Base-by-base conservation (phyloP, 331 rosid genomes). In the Cydonia oblonga region DNA sequence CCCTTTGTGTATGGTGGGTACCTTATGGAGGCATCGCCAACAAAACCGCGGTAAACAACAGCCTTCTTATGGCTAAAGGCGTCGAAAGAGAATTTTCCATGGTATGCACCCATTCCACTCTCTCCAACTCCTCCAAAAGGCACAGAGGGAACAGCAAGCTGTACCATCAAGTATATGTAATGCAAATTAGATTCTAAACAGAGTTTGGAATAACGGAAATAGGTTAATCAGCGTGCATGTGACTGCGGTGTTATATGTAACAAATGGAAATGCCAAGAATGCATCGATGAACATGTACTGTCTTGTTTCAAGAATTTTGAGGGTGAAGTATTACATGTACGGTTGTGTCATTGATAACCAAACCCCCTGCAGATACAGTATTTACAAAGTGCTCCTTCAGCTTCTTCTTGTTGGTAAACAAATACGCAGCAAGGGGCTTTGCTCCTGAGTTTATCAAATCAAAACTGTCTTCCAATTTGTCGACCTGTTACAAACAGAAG, bases 81-180 rank as follows among this genome's bases (percentile, higher is more conserved):
- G 67, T 95, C 99, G 64, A 95, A 95, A 7, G 99, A 91, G 81
- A 91, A 95, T 73, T 95, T 95, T 56, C 99, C 99, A 68, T 95
- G 99, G 83, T 91, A 91, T 63, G 97, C 70, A 70, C 99, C 99
- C 79, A 88, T 75, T 80, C 99, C 99, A 76, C 99, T 95, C 67
- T 95, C 99, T 72, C 96, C 97, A 64, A 95, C 96, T 86, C 99
- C 99, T 40, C 99, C 97, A 81, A 95, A 95, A n/a, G 99, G 99
- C 64, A 95, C 66, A 75, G 93, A 72, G 65, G 76, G 73, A 69
- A 85, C 83, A 2, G 96, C 86, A 57, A 91, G 97, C 99, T 95
- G 90, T 82, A 79, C 56, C 69, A 73, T 52, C 75, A 64, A 65
- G 61, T 75, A 40, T 20, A 15, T 56, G 18, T 64, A 28, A 33